Percentiles rank a stretch among this genome's conserved stretches.
phyloP scores from a whole-genome alignment of 805 yeast genomes.

The Wickerhamiella azyma region DNA sequence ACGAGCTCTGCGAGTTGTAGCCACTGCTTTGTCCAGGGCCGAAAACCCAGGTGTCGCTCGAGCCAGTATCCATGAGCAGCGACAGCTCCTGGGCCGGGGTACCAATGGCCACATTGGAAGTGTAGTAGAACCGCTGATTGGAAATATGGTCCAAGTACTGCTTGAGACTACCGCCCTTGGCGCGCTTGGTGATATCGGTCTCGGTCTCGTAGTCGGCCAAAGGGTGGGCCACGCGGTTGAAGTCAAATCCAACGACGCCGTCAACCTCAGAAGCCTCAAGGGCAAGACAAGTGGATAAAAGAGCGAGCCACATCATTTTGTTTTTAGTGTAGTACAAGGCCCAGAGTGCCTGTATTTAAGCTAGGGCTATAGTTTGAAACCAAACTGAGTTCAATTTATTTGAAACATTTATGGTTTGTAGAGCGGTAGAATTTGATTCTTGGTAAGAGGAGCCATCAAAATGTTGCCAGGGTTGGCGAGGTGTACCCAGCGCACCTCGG shows the following conservation, averaged over 20 bases:
- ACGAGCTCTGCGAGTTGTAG: conserved; percentile 11
- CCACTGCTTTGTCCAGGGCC: conserved; percentile 16
- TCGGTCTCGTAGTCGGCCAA: neutral
- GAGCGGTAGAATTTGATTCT: neutral
- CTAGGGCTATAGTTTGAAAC: neutral
- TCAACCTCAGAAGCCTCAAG: neutral
- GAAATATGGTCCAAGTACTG: conserved; percentile 16
- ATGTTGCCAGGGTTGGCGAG: neutral
- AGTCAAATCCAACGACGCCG: neutral
- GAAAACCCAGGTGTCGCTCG: conserved; percentile 58
- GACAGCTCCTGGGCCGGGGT: conserved; percentile 41
- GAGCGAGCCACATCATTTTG: neutral
- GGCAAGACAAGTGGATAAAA: neutral
- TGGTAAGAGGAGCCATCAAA: neutral
- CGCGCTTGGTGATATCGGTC: neutral
- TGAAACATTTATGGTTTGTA: neutral
- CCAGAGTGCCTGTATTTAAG: neutral
- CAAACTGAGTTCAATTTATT: neutral
- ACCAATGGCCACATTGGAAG: conserved; percentile 34
- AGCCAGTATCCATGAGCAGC: conserved; percentile 59
- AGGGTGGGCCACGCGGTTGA: neutral
- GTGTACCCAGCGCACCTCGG: neutral
- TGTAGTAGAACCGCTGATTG: conserved; percentile 26
- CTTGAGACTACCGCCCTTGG: neutral
- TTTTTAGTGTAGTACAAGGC: neutral